Conservation (phyloP, 2,329 filamentous ascomycete species). For the Aspergillus alliaceus region DNA sequence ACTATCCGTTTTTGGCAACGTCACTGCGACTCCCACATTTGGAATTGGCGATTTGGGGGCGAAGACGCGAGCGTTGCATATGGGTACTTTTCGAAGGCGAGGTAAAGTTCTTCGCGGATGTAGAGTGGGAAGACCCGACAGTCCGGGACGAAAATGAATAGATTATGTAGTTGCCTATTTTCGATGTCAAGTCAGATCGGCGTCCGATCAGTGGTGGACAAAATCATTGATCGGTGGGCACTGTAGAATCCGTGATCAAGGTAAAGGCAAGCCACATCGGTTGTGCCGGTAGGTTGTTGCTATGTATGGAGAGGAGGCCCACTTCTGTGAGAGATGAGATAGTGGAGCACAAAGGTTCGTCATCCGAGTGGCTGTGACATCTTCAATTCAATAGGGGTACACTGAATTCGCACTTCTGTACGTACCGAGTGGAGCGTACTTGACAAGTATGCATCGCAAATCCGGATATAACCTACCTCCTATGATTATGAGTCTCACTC, state of each 20-base stretch:
- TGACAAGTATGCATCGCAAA: slow-evolving; percentile 4
- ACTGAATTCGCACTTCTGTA: neutral
- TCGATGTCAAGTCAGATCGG: neutral
- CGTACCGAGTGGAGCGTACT: neutral
- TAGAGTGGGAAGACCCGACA: neutral
- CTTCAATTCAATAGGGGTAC: neutral
- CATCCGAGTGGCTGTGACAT: neutral
- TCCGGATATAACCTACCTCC: neutral
- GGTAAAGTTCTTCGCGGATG: neutral
- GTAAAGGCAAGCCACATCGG: neutral
- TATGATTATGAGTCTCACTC: neutral
- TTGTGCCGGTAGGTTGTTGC: neutral
- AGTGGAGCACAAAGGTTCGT: neutral
- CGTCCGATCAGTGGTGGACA: neutral
- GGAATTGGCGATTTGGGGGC: neutral
- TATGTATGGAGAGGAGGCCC: neutral
- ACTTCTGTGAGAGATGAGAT: neutral
- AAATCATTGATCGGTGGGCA: neutral
- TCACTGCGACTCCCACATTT: neutral
- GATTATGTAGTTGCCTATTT: neutral
- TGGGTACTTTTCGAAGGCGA: neutral
- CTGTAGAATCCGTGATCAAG: neutral
- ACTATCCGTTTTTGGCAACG: neutral
- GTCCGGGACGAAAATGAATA: neutral
- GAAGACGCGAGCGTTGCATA: neutral